phyloP scores from a whole-genome alignment of 495 filamentous ascomycete genomes.

The Penicillium daleae region DNA sequence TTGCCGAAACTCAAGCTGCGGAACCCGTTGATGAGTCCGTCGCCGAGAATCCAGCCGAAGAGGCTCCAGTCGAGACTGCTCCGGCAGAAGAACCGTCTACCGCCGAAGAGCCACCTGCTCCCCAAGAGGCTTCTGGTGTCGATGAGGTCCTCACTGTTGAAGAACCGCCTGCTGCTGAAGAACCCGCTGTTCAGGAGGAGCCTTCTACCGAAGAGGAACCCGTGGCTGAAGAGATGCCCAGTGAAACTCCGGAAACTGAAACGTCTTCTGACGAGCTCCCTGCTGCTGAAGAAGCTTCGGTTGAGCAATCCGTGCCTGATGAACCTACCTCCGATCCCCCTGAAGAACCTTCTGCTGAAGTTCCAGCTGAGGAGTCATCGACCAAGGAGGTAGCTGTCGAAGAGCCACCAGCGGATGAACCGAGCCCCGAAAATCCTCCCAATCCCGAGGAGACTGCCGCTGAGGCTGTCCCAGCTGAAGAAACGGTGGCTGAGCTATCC shows the following conservation, averaged over 20 bases:
- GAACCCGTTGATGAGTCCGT: not conserved
- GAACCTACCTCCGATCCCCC: conserved; percentile 17
- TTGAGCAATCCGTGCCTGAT: conserved; percentile 21
- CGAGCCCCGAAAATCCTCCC: conserved; percentile 3
- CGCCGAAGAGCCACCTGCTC: not conserved
- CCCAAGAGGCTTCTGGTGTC: not conserved
- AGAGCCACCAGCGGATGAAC: conserved; percentile 16
- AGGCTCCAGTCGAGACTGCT: conserved; percentile 12
- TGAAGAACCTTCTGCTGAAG: conserved; percentile 11
- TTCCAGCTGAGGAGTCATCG: conserved; percentile 9
- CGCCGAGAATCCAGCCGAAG: not conserved
- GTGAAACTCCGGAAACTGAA: conserved; percentile 7
- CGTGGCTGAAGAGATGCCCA: not conserved
- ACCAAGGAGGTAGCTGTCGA: conserved; percentile 6
- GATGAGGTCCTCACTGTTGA: not conserved
- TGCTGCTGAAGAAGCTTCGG: conserved; percentile 9
- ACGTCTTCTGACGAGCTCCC: conserved; percentile 6
- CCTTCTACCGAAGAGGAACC: not conserved
- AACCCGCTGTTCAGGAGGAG: not conserved
- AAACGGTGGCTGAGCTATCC: conserved; percentile 21
- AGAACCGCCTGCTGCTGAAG: not conserved
- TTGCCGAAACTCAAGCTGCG: conserved; percentile 10
- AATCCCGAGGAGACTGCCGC: conserved; percentile 7
- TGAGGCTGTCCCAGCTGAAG: conserved; percentile 25
- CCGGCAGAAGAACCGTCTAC: conserved; percentile 14